These are phyloP conservation scores for Xerocomus brunneocitrinus DNA, from an alignment of 768 basidiomycete genomes.

Conservation along the genomic window DNA sequence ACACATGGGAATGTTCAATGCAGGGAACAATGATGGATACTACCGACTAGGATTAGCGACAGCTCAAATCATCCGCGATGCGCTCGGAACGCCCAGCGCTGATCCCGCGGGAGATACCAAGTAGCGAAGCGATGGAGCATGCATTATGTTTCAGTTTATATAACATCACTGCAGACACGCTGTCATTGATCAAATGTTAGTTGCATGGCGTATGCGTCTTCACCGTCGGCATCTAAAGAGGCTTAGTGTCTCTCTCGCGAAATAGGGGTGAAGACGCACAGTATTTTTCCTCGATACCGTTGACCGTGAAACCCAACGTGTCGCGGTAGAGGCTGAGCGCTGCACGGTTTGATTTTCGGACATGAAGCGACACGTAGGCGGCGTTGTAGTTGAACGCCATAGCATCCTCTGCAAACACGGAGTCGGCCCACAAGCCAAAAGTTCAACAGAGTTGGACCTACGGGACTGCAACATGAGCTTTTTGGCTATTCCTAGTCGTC, in stretches of 20 bases:
- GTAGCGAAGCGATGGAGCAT: constrained; percentile 1
- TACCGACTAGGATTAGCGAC: constrained; percentile 76
- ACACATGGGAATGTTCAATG: constrained; percentile 85
- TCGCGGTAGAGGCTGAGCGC: constrained; percentile 87
- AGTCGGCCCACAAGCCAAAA: neutral
- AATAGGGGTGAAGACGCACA: constrained; percentile 52
- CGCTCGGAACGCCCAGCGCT: constrained; percentile 28
- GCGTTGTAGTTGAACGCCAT: constrained; percentile 89
- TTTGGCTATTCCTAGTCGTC: constrained; percentile 89
- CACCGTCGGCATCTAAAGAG: constrained; percentile 81
- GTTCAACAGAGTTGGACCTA: constrained; percentile 38
- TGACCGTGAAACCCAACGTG: constrained; percentile 84
- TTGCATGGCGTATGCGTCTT: constrained; percentile 92
- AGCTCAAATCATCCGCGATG: constrained; percentile 58
- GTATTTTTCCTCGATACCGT: constrained; percentile 82
- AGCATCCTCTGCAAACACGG: constrained; percentile 63
- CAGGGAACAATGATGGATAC: constrained; percentile 82
- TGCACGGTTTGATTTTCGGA: constrained; percentile 91
- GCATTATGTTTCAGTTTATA: constrained; percentile 6
- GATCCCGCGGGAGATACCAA: constrained; percentile 1
- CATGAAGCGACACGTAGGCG: constrained; percentile 81
- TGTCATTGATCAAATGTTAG: constrained; percentile 46
- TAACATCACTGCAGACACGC: neutral
- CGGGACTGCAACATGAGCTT: constrained; percentile 92
- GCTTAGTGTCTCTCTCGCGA: constrained; percentile 7